A percentile compares a stretch with the other conserved stretches of the same genome.
Conservation (phyloP, 2,329 filamentous ascomycete genomes). For the Pseudogymnoascus sp. region DNA sequence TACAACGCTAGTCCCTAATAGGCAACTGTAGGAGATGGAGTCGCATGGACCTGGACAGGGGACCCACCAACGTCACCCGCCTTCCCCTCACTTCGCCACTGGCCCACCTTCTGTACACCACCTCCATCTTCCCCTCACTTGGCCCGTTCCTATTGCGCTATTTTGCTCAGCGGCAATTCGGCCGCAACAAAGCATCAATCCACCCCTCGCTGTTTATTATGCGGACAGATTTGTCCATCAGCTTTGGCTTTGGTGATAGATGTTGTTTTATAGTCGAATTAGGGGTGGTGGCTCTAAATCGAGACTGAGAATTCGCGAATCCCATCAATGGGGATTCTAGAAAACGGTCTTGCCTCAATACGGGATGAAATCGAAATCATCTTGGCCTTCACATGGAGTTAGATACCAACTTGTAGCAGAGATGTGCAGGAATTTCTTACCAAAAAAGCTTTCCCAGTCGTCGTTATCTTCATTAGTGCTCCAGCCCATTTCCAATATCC, state of each 20-base stretch:
- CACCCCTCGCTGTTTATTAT: neutral
- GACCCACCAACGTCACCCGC: neutral
- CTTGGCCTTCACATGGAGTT: slow-evolving; percentile 10
- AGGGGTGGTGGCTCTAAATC: neutral
- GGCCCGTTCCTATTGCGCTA: neutral
- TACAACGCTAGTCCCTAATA: neutral
- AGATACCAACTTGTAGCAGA: neutral
- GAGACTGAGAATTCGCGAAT: neutral
- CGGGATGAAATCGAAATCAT: slow-evolving; percentile 16
- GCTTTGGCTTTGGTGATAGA: neutral
- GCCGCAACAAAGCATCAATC: neutral
- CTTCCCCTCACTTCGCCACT: neutral
- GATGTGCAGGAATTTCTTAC: slow-evolving; percentile 19
- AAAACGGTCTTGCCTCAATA: slow-evolving; percentile 11
- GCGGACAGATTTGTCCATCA: neutral
- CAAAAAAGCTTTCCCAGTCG: slow-evolving; percentile 34
- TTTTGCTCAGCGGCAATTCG: neutral
- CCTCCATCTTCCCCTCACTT: neutral
- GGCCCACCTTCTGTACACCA: neutral
- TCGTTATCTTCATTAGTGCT: slow-evolving; percentile 27
- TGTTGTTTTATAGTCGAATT: neutral
- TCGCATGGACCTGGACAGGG: neutral
- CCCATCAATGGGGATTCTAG: neutral
- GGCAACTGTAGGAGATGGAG: neutral
- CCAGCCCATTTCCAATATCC: slow-evolving; percentile 34